A percentile compares a stretch with the other conserved stretches of the same genome.
phyloP scores from a whole-genome alignment of 2,329 filamentous ascomycete species.

The Dactylella cylindrospora region DNA sequence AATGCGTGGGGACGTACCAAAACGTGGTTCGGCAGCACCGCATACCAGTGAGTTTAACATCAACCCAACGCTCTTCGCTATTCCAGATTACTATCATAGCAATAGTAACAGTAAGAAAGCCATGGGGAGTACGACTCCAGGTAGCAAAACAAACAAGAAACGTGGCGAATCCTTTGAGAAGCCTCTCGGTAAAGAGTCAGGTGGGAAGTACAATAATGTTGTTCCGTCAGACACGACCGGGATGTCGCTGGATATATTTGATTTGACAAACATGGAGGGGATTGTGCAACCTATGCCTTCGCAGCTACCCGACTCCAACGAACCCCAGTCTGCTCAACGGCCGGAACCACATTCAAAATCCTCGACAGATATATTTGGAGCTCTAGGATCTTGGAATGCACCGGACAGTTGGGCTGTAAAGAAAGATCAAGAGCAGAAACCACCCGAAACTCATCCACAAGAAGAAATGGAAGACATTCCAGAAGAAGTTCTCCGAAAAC shows the following conservation, averaged over 20 bases:
- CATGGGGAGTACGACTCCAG: conserved; percentile 27
- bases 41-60: conserved; percentile 43
- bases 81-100: conserved; percentile 38
- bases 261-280: conserved; percentile 81
- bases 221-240: conserved; percentile 75
- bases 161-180: conserved; percentile 39
- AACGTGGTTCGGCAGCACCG: conserved; percentile 38
- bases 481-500: conserved; percentile 45
- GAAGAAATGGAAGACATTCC: conserved; percentile 41
- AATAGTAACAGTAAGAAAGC: conserved; percentile 41
- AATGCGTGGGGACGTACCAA: conserved; percentile 27
- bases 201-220: conserved; percentile 31
- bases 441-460: conserved; percentile 17
- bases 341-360: conserved; percentile 50
- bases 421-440: conserved; percentile 68
- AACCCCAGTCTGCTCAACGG: conserved; percentile 7
- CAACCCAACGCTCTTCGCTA: conserved; percentile 35
- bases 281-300: conserved; percentile 73
- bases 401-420: conserved; percentile 95
- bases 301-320: conserved; percentile 66
- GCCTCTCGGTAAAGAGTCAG: conserved; percentile 17
- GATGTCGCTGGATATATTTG: conserved; percentile 35
- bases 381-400: conserved; percentile 79
- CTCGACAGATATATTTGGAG: conserved; percentile 53
- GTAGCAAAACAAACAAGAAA: conserved; percentile 30